Percentiles rank a stretch among this genome's conserved stretches.
phyloP scores from a whole-genome alignment of 148 eudicot genomes.

The Oxyria digyna region DNA sequence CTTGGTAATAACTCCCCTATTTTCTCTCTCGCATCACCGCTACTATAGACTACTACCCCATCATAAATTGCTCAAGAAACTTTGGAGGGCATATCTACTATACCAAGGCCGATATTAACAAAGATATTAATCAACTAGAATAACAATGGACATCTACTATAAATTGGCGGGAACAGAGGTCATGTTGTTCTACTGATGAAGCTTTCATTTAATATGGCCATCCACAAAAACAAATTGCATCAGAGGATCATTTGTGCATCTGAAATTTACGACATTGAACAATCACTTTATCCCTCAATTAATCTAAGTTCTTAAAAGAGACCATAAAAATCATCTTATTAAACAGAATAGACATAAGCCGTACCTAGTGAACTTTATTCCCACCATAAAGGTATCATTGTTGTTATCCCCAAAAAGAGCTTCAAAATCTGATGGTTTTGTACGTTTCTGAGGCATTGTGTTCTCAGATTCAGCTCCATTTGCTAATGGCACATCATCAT shows the following conservation, averaged over 20 bases:
- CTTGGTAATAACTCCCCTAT: too few relatives aligned
- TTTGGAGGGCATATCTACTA: too few relatives aligned
- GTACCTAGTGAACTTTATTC: conserved; percentile 79
- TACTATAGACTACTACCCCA: too few relatives aligned
- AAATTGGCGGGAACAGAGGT: neutral
- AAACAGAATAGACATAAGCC: neutral
- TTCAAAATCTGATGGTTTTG: conserved; percentile 72
- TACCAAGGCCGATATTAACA: too few relatives aligned
- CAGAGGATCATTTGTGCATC: neutral
- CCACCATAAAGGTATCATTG: conserved; percentile 79
- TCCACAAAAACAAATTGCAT: too few relatives aligned
- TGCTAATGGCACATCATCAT: conserved; percentile 17
- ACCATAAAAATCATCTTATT: neutral
- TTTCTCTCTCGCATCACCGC: too few relatives aligned
- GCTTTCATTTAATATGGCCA: neutral
- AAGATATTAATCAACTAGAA: too few relatives aligned
- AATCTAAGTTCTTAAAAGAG: too few relatives aligned
- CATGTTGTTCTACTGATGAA: neutral
- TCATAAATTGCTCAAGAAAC: too few relatives aligned
- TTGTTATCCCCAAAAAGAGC: conserved; percentile 77
- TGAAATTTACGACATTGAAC: neutral
- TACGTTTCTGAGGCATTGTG: conserved; percentile 25
- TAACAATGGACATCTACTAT: too few relatives aligned
- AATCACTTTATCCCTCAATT: neutral
- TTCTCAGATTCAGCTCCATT: conserved; percentile 13